phyloP scores from a whole-genome alignment of 2,329 filamentous ascomycete species.

The Aspergillus thermomutatus region DNA sequence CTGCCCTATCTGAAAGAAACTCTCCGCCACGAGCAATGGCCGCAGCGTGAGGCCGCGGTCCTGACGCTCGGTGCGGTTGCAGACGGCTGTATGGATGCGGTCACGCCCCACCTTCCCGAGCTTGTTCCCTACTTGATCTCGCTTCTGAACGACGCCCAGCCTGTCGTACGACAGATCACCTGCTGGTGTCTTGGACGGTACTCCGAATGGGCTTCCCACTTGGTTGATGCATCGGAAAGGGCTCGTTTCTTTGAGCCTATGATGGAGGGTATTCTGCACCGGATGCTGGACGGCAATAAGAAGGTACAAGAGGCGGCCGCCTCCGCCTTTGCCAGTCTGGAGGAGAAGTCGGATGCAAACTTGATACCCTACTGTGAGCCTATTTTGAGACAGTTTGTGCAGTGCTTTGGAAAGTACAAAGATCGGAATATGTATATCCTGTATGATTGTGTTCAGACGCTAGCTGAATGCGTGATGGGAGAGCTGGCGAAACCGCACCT shows the following conservation, averaged over 20 bases:
- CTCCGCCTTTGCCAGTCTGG: conserved; percentile 91
- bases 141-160: conserved; percentile 77
- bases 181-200: conserved; percentile 97
- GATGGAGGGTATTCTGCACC: conserved; percentile 91
- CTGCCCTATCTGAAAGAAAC: conserved; percentile 90
- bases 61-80: conserved; percentile 91
- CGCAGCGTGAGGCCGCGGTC: conserved; percentile 87
- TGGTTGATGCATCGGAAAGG: conserved; percentile 64
- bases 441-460: conserved; percentile 96
- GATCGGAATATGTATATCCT: conserved; percentile 98
- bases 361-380: conserved; percentile 82
- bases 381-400: conserved; percentile 87
- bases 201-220: conserved; percentile 82
- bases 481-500: conserved; percentile 76
- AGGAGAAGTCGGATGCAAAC: conserved; percentile 82
- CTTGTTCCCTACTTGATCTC: conserved; percentile 87
- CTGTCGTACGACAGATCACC: conserved; percentile 91
- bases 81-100: conserved; percentile 86
- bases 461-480: conserved; percentile 85
- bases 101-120: conserved; percentile 85
- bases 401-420: conserved; percentile 93
- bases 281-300: conserved; percentile 97
- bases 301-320: conserved; percentile 95
- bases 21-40: conserved; percentile 84
- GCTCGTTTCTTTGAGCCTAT: conserved; percentile 85